Percentiles rank a stretch among this genome's conserved stretches.
Evolutionary conservation across 1,284 basidiomycete genomes (phyloP).

Genomic region (Boletus hoseneyae): DNA sequence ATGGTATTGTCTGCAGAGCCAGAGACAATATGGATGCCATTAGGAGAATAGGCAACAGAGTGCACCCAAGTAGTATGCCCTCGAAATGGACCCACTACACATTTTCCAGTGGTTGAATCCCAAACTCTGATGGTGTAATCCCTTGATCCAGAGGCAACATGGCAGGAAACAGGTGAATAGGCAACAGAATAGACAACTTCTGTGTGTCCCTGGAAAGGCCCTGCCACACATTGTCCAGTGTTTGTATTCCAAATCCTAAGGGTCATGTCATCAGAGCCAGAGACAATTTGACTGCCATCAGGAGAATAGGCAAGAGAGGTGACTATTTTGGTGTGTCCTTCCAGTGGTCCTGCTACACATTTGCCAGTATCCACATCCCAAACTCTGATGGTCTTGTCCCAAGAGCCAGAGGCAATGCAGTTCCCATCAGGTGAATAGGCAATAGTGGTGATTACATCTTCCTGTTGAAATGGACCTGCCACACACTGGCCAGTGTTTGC

Average conservation of each 20-base stretch:
- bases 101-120: slow-evolving; percentile 12
- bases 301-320: slow-evolving; percentile 14
- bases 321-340: background rate
- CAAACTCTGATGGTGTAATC: slow-evolving; percentile 16
- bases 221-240: slow-evolving; percentile 4
- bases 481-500: slow-evolving; percentile 12
- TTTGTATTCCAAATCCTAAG: slow-evolving; percentile 14
- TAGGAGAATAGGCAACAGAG: slow-evolving; percentile 18
- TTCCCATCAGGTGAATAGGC: slow-evolving; percentile 19
- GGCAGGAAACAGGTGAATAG: slow-evolving; percentile 11
- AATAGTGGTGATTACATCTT: background rate
- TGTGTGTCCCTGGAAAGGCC: slow-evolving; percentile 11
- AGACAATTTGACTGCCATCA: slow-evolving; percentile 15
- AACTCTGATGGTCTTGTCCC: slow-evolving; percentile 6
- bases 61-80: background rate
- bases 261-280: slow-evolving; percentile 12
- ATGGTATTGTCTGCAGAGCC: slow-evolving; percentile 11
- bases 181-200: background rate
- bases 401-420: slow-evolving; percentile 11
- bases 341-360: background rate
- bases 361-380: slow-evolving; percentile 15
- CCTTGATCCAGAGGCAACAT: slow-evolving; percentile 14
- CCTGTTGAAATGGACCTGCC: slow-evolving; percentile 13
- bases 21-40: slow-evolving; percentile 19
- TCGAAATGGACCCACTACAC: slow-evolving; percentile 6